phyloP scores from a whole-genome alignment of 306 rosid genomes.

The Cucurbita moschata region DNA sequence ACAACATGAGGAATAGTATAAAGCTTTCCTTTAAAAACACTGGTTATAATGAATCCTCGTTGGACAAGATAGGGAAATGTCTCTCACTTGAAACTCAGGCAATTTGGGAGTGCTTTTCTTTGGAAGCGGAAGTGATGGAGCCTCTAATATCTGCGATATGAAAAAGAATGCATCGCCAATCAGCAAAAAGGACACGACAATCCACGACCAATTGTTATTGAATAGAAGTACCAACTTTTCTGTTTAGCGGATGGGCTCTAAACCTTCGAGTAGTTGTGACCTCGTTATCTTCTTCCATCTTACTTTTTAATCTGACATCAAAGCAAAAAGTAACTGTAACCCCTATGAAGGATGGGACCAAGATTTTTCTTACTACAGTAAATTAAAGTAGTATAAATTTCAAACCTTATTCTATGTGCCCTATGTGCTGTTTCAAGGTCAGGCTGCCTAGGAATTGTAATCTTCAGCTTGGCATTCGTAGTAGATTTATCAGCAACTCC shows the following conservation, averaged over 20 bases:
- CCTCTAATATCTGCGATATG: constrained; percentile 62
- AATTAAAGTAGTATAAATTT: constrained; percentile 7
- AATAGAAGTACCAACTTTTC: constrained; percentile 56
- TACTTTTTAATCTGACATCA: constrained; percentile 45
- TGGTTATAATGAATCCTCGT: background rate
- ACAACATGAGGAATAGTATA: constrained; percentile 2
- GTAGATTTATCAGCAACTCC: constrained; percentile 35
- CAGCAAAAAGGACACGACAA: constrained; percentile 1
- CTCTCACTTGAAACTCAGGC: constrained; percentile 89
- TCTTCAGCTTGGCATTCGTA: constrained; percentile 38
- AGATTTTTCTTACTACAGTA: background rate
- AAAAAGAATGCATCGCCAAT: constrained; percentile 10
- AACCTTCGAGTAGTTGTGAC: constrained; percentile 35
- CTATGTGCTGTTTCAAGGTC: constrained; percentile 73
- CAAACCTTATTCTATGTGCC: constrained; percentile 75
- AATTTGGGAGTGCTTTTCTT: constrained; percentile 63
- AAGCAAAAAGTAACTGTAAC: background rate
- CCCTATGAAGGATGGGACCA: background rate
- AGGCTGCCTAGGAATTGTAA: constrained; percentile 84
- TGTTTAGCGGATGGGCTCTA: constrained; percentile 84
- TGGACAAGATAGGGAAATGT: background rate
- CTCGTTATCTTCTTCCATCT: constrained; percentile 30
- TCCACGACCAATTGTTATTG: background rate
- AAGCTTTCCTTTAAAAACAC: background rate
- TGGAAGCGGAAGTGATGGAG: constrained; percentile 63